Base-by-base conservation (phyloP, 2,329 filamentous ascomycete genomes). In the Cladosporium sp. region DNA sequence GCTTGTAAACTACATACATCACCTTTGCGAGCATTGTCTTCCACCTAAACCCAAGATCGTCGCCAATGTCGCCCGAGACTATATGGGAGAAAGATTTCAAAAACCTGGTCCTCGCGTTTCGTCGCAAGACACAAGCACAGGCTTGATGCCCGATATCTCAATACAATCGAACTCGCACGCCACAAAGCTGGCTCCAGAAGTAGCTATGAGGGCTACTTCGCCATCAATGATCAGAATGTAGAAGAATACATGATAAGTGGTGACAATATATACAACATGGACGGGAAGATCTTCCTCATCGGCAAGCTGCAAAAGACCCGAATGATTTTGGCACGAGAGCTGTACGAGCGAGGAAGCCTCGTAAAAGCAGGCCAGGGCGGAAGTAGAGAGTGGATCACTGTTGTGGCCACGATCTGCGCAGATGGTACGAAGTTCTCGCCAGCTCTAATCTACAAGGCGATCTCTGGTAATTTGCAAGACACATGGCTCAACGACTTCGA, bases 181-280 rank as follows among this genome's bases (percentile, higher is more conserved):
- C 37, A 61, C 20, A 54, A 56, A 29, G 60, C 56, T 52, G 51
- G n/a, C n/a, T n/a, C n/a, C n/a, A n/a, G n/a, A n/a, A n/a, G n/a
- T 64, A 51, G 56, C 41, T 50, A 40, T 36, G 18, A 56, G 58
- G 48, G 11, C 11, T 32, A n/a, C n/a, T n/a, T 44, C 15, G 20
- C 43, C 44, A 7, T 61, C 59, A 20, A 61, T 63, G 32, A 36
- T 18, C 32, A 22, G 34, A 56, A 56, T 47, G 51, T 56, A 11
- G 19, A 56, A n/a, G 18, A 51, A n/a, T 56, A 56, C 40, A 38
- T 36, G 2, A 43, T 56, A 39, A 2, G 48, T 30, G 43, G 15
- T 27, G 12, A 39, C 6, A 50, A 53, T 43, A 53, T 49, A 2
- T 56, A 58, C 37, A 58, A 58, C 43, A 56, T 58, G 45, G 52